Conservation (phyloP, 73 alveolate species). For the Symbiodinium pilosum region DNA sequence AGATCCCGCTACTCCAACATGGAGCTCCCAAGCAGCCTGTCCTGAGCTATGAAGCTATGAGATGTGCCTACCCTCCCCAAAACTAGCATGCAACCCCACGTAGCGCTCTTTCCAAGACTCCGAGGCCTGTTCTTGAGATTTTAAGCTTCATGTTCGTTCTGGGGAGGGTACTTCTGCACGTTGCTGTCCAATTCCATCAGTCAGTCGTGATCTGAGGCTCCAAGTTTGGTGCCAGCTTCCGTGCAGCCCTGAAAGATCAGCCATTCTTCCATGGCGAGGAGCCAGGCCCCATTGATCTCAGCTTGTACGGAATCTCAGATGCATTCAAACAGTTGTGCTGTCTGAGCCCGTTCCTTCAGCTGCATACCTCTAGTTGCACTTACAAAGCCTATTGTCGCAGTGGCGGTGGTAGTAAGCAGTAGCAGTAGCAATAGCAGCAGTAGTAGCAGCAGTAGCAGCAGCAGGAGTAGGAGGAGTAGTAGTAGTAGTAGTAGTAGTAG, state of each 20-base stretch:
- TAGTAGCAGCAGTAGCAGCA: too few relatives aligned
- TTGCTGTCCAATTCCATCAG: not conserved
- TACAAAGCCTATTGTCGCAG: too few relatives aligned
- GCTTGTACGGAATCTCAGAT: constrained; percentile 31
- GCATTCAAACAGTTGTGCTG: not conserved
- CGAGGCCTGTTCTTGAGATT: too few relatives aligned
- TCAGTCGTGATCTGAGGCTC: constrained; percentile 29
- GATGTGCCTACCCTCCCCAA: not conserved
- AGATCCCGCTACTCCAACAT: constrained; percentile 80
- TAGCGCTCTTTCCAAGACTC: not conserved
- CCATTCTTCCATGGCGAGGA: constrained; percentile 58
- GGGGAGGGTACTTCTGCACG: not conserved
- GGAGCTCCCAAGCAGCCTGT: constrained; percentile 43
- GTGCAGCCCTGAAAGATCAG: constrained; percentile 43
- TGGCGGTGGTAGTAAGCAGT: not conserved
- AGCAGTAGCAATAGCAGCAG: not conserved
- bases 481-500: too few relatives aligned
- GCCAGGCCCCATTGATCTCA: constrained; percentile 78
- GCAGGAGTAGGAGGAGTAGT: too few relatives aligned
- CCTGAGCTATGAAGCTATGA: not conserved
- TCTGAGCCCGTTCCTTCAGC: too few relatives aligned
- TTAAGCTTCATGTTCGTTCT: too few relatives aligned
- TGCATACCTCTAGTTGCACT: too few relatives aligned
- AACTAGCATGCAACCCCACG: not conserved
- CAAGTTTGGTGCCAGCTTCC: constrained; percentile 55